Evolutionary conservation across 345 rosid species (phyloP).

Genomic region (Carallia brachiata): DNA sequence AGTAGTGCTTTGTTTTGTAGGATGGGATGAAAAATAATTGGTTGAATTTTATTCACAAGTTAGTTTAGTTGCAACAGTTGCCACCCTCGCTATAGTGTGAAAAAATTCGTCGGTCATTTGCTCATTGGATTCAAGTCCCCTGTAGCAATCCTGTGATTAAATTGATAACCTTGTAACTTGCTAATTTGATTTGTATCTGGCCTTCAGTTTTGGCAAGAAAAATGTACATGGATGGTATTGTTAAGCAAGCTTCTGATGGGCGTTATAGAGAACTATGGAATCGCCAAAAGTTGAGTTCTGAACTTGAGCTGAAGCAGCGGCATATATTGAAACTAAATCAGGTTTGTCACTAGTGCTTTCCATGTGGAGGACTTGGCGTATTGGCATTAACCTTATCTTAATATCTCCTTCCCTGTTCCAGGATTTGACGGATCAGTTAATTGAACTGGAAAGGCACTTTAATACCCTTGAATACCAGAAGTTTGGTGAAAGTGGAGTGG

Average conservation of each 20-base stretch:
- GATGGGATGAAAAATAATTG: not conserved
- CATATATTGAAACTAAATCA: slow-evolving; percentile 61
- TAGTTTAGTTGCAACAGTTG: no score
- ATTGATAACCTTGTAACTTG: not conserved
- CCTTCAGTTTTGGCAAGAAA: slow-evolving; percentile 78
- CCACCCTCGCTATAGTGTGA: no score
- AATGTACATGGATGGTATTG: slow-evolving; percentile 67
- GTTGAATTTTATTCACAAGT: not conserved
- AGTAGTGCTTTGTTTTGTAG: no score
- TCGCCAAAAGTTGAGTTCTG: slow-evolving; percentile 77
- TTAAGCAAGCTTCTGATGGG: slow-evolving; percentile 80
- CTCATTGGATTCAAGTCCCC: not conserved
- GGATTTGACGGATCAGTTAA: slow-evolving; percentile 81
- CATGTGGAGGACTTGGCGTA: slow-evolving; percentile 9
- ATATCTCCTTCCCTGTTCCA: slow-evolving; percentile 33
- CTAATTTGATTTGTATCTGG: slow-evolving; percentile 18
- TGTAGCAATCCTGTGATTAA: not conserved
- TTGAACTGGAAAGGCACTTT: slow-evolving; percentile 87
- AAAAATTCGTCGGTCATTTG: not conserved
- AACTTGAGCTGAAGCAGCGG: slow-evolving; percentile 74
- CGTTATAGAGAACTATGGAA: slow-evolving; percentile 90
- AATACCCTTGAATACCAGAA: slow-evolving; percentile 77
- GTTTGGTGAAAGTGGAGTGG: slow-evolving; percentile 58
- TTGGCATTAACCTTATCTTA: slow-evolving; percentile 12
- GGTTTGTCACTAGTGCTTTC: slow-evolving; percentile 40